Evolutionary conservation across 2,329 filamentous ascomycete species (phyloP), one percentile per base, ranked within the genome.

Genomic region (Phialophora expanda): DNA sequence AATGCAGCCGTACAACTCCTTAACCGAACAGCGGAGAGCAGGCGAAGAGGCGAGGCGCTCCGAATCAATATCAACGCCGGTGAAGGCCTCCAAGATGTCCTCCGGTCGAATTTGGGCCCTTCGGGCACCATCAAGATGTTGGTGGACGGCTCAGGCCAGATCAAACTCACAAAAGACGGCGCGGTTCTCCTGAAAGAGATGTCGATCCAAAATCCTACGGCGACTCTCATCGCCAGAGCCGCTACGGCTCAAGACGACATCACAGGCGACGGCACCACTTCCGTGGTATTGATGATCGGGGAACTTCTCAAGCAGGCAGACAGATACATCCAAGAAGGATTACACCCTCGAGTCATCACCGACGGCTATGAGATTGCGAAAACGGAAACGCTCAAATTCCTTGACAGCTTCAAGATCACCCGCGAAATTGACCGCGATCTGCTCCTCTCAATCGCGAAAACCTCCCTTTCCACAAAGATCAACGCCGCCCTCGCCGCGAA

Each of bases 181-280:
- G 97, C 96, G 76, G 94, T 98, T 67, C 84, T 89, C 71, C 75
- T 89, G 74, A 85, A 86, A 74, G 87, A 89, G 77, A 89, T 89
- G 87, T 73, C 74, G 81, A 73, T 86, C n/a, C 71, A 73, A 64
- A 73, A 73, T 69, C 95, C 95, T 30, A 99, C 95, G 41, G 95
- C 95, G 71, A 95, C 89, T 69, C 89, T 90, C 86, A 90, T 90
- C 75, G 88, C 88, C 69, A 82, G 88, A 76, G 93, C 94, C 75
- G 95, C 95, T 65, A 99, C 95, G 44, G 95, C 95, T 72, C 94
- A 99, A 79, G 95, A 99, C 79, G 95, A 99, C 75, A 99, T 99
- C 74, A 96, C 92, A 74, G 95, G 95, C 76, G 95, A 99, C 79
- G 95, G 95, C 75, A 99, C 95, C 74, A 99, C 95, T 50, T 97